phyloP scores from a whole-genome alignment of 108 stramenopile species.

The Hondaea fermentalgiana region DNA sequence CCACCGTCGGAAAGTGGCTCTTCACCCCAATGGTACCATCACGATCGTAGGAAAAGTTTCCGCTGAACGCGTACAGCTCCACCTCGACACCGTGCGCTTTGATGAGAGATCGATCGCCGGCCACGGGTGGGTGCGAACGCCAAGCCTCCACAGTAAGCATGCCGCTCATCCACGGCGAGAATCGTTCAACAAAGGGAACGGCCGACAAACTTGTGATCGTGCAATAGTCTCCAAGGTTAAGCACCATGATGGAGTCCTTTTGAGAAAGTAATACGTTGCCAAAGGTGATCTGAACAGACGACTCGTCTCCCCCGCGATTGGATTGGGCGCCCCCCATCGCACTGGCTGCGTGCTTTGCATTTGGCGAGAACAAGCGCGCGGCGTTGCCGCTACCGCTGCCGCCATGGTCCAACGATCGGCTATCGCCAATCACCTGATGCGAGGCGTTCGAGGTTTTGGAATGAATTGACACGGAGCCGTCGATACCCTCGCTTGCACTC shows the following conservation, averaged over 20 bases:
- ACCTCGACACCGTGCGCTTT: neutral
- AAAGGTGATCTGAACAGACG: neutral
- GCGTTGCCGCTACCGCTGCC: neutral
- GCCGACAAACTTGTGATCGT: neutral
- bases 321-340: neutral
- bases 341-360: neutral
- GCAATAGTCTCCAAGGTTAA: neutral
- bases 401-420: no score
- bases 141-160: conserved; percentile 4
- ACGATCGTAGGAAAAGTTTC: neutral
- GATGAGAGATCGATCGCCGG: neutral
- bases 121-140: neutral
- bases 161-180: neutral
- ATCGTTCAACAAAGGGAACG: neutral
- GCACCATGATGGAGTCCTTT: neutral
- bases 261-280: neutral
- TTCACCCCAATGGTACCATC: conserved; percentile 3
- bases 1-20: neutral
- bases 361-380: neutral
- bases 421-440: neutral
- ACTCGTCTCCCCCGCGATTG: neutral
- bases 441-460: neutral
- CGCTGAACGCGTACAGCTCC: conserved; percentile 10
- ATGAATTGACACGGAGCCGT: neutral
- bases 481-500: neutral